Conservation (phyloP, 2,329 filamentous ascomycete species). For the Talaromyces sp. region DNA sequence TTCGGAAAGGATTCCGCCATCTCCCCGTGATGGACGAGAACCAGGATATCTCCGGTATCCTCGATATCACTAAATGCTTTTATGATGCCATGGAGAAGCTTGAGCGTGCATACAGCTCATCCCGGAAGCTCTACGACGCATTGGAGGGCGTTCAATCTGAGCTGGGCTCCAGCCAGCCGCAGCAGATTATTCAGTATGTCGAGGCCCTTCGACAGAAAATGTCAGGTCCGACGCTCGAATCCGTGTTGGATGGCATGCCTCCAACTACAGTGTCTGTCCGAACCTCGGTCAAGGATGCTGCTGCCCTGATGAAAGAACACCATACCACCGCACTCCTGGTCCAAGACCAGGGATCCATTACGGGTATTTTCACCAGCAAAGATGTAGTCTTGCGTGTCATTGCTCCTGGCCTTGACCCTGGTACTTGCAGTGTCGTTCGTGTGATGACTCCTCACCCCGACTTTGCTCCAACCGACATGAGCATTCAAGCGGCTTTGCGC, state of each 20-base stretch:
- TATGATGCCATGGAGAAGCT: conserved; percentile 99
- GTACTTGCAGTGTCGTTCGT: conserved; percentile 92
- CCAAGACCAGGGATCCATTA: conserved; percentile 94
- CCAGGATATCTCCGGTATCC: conserved; percentile 94
- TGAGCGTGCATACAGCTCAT: conserved; percentile 94
- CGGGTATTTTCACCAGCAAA: conserved; percentile 98
- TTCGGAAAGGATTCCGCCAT: conserved; percentile 95
- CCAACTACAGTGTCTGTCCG: conserved; percentile 92
- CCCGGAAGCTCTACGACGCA: conserved; percentile 95
- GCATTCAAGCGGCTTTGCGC: conserved; percentile 90
- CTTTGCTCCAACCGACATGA: conserved; percentile 98
- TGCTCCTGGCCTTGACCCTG: conserved; percentile 87
- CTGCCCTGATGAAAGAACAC: conserved; percentile 95
- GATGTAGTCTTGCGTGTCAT: conserved; percentile 97
- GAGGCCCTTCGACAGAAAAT: conserved; percentile 93
- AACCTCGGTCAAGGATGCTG: conserved; percentile 93
- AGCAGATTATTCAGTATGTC: conserved; percentile 98
- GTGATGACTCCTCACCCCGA: conserved; percentile 99
- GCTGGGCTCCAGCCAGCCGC: conserved; percentile 88
- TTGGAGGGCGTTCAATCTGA: conserved; percentile 97
- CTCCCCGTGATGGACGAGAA: conserved; percentile 99
- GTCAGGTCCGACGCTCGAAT: conserved; percentile 94
- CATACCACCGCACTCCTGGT: conserved; percentile 95
- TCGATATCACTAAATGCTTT: conserved; percentile 99
- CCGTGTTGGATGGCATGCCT: conserved; percentile 83